Percentiles rank a stretch among this genome's conserved stretches.
Conservation (phyloP, 1,139 yeast genomes). For the Chernovozyma sophiae-reginae region DNA sequence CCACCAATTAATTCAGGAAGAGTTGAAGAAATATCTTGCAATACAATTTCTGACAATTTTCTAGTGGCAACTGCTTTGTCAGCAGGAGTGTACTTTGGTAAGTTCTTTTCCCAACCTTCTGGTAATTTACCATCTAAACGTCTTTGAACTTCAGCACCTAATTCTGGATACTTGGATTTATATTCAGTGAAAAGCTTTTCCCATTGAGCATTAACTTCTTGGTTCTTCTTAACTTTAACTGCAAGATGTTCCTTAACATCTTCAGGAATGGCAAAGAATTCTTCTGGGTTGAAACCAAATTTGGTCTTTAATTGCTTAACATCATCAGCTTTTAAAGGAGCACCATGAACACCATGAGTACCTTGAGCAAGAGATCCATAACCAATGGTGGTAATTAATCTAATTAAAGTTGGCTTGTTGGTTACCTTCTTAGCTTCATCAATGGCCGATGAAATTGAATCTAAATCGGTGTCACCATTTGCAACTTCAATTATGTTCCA, state of each 20-base stretch:
- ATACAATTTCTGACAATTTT: constrained; percentile 85
- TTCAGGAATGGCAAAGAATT: constrained; percentile 74
- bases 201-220: constrained; percentile 72
- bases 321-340: constrained; percentile 95
- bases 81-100: constrained; percentile 74
- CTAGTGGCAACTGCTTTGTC: constrained; percentile 92
- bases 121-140: constrained; percentile 83
- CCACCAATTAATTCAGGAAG: constrained; percentile 96
- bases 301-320: constrained; percentile 78
- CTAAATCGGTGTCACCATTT: constrained; percentile 79
- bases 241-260: constrained; percentile 75
- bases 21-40: constrained; percentile 57
- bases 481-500: constrained; percentile 83
- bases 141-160: constrained; percentile 78
- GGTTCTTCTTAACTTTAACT: constrained; percentile 53
- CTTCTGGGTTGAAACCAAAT: constrained; percentile 87
- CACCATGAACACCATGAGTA: constrained; percentile 93
- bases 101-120: constrained; percentile 68
- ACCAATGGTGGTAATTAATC: constrained; percentile 90
- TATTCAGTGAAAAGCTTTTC: constrained; percentile 58
- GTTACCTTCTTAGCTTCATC: constrained; percentile 59
- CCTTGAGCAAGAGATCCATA: constrained; percentile 87
- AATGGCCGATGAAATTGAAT: constrained; percentile 70
- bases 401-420: constrained; percentile 88
- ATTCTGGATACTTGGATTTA: constrained; percentile 67